Percentiles rank a stretch among this genome's conserved stretches.
Evolutionary conservation across 148 eudicot genomes (phyloP).

Genomic region (Gaultheria prostrata): DNA sequence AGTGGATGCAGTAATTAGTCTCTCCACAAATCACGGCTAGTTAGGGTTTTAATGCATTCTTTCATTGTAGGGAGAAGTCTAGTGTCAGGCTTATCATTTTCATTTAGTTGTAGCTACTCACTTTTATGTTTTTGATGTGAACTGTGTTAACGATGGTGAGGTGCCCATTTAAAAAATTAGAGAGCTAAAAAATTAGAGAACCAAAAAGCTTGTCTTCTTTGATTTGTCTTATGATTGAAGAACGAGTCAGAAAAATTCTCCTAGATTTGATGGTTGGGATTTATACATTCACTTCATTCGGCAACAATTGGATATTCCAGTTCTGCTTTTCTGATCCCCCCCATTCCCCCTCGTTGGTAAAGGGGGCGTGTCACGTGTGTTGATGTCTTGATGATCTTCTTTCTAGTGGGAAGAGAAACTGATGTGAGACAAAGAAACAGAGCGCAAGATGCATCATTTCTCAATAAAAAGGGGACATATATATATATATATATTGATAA

Average conservation of each 20-base stretch:
- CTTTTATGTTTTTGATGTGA: background rate
- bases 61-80: background rate
- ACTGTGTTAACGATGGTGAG: background rate
- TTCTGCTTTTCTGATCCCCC: background rate
- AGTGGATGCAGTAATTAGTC: background rate
- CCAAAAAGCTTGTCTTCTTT: background rate
- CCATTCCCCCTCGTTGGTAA: background rate
- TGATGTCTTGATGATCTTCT: background rate
- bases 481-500: too few relatives aligned
- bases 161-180: background rate
- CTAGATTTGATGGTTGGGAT: background rate
- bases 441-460: background rate
- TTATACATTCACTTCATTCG: background rate
- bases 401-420: background rate
- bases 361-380: background rate
- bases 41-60: background rate
- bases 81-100: background rate
- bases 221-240: background rate
- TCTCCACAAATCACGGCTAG: background rate
- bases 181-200: background rate
- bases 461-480: background rate
- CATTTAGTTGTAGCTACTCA: background rate
- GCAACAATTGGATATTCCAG: background rate
- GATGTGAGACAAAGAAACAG: background rate
- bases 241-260: background rate